Conservation (phyloP, 306 rosid species). For the Quercus rubra region DNA sequence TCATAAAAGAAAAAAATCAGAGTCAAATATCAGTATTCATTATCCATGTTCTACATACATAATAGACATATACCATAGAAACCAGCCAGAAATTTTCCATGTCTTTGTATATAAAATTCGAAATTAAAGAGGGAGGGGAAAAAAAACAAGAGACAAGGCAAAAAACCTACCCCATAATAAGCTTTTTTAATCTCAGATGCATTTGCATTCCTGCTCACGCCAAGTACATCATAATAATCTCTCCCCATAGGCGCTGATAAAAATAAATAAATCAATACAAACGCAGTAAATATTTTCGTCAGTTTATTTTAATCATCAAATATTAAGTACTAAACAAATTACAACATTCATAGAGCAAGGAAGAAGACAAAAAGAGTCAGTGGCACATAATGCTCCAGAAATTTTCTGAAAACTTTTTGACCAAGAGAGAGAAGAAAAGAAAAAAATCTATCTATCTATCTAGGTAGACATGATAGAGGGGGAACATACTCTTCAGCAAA, state of each 20-base stretch:
- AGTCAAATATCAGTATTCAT: not conserved
- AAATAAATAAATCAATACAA: not conserved
- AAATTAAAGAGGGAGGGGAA: not conserved
- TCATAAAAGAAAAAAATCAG: not conserved
- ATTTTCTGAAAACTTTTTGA: not conserved
- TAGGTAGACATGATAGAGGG: not conserved
- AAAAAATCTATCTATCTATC: not conserved
- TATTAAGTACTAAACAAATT: not conserved
- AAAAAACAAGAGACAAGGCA: not conserved
- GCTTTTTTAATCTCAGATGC: slow-evolving; percentile 88
- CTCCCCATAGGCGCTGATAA: slow-evolving; percentile 56
- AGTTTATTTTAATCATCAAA: not conserved
- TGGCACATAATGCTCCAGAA: not conserved
- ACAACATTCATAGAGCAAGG: not conserved
- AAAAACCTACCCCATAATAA: slow-evolving; percentile 79
- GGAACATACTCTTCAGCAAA: slow-evolving; percentile 7
- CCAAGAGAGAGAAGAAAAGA: too few relatives aligned
- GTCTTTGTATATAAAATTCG: not conserved
- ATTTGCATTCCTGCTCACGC: slow-evolving; percentile 75
- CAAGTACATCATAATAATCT: slow-evolving; percentile 79
- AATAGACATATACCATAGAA: not conserved
- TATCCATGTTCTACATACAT: not conserved
- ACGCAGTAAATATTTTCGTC: not conserved
- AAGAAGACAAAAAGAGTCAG: not conserved
- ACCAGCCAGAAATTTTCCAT: too few relatives aligned